phyloP scores from a whole-genome alignment of 768 basidiomycete genomes.

The Multifurca ochricompacta region DNA sequence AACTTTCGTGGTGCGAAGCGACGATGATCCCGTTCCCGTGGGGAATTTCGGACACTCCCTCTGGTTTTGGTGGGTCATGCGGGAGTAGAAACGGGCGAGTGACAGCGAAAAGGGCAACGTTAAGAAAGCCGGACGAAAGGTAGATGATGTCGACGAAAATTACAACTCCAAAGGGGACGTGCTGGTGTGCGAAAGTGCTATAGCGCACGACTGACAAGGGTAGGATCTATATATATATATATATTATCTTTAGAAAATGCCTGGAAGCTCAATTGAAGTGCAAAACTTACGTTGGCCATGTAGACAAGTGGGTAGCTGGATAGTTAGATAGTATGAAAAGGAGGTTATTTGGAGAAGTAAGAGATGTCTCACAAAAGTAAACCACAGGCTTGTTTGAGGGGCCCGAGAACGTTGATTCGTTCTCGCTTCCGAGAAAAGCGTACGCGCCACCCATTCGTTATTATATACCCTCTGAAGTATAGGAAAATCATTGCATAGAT shows the following conservation, averaged over 20 bases:
- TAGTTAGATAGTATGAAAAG: neutral
- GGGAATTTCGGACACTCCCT: too few species aligned
- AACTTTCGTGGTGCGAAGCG: neutral
- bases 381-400: neutral
- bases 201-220: conserved; percentile 38
- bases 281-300: conserved; percentile 27
- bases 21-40: neutral
- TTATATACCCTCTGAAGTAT: conserved; percentile 33
- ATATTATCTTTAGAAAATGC: neutral
- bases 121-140: conserved; percentile 37
- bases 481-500: conserved; percentile 40
- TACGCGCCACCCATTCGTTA: conserved; percentile 27
- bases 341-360: neutral
- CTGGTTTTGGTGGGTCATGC: neutral
- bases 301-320: conserved; percentile 40
- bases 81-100: conserved; percentile 36
- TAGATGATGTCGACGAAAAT: conserved; percentile 35
- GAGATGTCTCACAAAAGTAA: neutral
- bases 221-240: conserved; percentile 28
- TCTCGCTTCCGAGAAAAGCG: conserved; percentile 1
- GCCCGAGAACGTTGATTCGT: neutral
- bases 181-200: conserved; percentile 27
- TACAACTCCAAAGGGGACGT: conserved; percentile 31
- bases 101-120: conserved; percentile 32
- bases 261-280: too few species aligned